Evolutionary conservation across 2,329 filamentous ascomycete genomes (phyloP).

Genomic region (Aureobasidium melanogenum): DNA sequence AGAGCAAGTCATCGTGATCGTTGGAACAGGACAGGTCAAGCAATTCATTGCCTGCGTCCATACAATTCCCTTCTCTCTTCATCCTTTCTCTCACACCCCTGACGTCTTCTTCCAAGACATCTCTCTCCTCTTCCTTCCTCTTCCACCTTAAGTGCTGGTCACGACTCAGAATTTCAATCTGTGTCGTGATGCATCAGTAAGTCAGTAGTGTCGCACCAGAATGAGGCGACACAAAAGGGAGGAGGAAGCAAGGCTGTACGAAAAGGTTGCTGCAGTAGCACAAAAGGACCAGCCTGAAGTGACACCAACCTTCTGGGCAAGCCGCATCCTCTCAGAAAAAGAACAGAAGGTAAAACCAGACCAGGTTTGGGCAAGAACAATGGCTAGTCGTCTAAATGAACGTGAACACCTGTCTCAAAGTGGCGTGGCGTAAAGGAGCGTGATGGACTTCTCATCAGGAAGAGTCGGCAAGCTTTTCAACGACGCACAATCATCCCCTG

Average conservation of each 20-base stretch:
- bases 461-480: not conserved
- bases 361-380: not conserved
- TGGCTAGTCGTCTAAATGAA: not conserved
- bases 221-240: not conserved
- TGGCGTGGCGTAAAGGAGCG: no score
- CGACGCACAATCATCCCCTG: slow-evolving; percentile 52
- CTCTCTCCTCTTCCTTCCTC: not conserved
- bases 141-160: not conserved
- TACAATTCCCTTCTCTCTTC: not conserved
- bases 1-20: not conserved
- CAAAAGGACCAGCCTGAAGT: not conserved
- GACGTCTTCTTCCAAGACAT: not conserved
- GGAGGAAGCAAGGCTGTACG: not conserved
- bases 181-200: not conserved
- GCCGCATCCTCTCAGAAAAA: not conserved
- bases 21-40: not conserved
- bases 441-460: not conserved
- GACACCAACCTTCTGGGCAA: not conserved
- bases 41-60: not conserved
- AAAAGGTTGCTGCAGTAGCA: not conserved
- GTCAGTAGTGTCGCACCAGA: not conserved
- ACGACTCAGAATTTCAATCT: not conserved
- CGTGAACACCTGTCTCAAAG: not conserved
- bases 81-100: not conserved
- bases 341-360: not conserved